Percentiles rank a stretch among this genome's conserved stretches.
These are phyloP conservation scores for Phylloboletellus chloephorus DNA, from an alignment of 1,284 basidiomycete genomes.

Conservation along the genomic window DNA sequence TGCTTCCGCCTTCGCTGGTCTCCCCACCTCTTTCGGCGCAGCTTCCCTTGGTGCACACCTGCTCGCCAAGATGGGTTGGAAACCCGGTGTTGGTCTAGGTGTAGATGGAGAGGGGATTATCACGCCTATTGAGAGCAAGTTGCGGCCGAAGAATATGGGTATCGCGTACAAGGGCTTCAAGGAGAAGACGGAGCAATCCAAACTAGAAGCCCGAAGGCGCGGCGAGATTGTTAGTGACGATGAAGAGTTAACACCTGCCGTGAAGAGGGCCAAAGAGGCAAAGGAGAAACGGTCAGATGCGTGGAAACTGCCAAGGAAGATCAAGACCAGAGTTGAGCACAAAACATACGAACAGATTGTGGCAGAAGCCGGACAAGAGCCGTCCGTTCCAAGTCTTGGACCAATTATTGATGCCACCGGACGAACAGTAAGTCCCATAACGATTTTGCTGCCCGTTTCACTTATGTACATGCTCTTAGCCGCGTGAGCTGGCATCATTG, in stretches of 20 bases:
- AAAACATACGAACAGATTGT: slow-evolving; percentile 95
- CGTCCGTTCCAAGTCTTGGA: slow-evolving; percentile 56
- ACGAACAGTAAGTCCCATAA: slow-evolving; percentile 59
- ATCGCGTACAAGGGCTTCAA: slow-evolving; percentile 83
- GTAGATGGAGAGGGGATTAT: slow-evolving; percentile 78
- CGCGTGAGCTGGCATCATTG: slow-evolving; percentile 76
- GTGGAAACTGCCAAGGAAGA: slow-evolving; percentile 80
- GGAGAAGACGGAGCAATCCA: slow-evolving; percentile 85
- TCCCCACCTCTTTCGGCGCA: slow-evolving; percentile 44
- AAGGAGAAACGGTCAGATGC: slow-evolving; percentile 61
- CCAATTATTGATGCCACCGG: slow-evolving; percentile 94
- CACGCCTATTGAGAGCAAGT: slow-evolving; percentile 79
- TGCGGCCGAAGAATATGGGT: slow-evolving; percentile 80
- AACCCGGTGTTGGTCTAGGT: slow-evolving; percentile 80
- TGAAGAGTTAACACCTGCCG: slow-evolving; percentile 48
- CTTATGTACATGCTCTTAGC: slow-evolving; percentile 39
- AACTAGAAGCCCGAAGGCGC: slow-evolving; percentile 70
- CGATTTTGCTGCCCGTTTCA: slow-evolving; percentile 6
- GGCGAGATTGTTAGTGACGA: slow-evolving; percentile 76
- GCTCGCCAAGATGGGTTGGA: slow-evolving; percentile 95
- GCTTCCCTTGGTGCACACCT: slow-evolving; percentile 74
- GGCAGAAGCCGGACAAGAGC: slow-evolving; percentile 71
- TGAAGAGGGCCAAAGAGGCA: slow-evolving; percentile 46
- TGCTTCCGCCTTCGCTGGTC: slow-evolving; percentile 15
- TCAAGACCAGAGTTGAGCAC: slow-evolving; percentile 82